Percentiles rank a stretch among this genome's conserved stretches.
Evolutionary conservation across 192 early-diverging fungal species (phyloP).

Genomic region (Entophlyctis helioformis): DNA sequence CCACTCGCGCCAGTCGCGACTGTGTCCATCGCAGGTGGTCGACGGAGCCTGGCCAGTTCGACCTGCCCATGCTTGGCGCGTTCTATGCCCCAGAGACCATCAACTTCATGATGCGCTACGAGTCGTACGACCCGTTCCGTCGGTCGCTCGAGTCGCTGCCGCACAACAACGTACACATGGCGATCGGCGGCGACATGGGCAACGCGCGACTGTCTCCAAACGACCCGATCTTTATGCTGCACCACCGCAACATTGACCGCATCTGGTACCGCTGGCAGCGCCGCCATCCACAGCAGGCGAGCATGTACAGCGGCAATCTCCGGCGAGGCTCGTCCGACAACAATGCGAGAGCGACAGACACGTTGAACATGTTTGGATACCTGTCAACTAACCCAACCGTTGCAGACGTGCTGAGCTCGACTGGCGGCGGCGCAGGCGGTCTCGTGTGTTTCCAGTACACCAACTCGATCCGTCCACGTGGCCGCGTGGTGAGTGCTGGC

Average conservation of each 20-base stretch:
- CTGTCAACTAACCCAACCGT: slow-evolving; percentile 10
- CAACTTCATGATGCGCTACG: slow-evolving; percentile 1
- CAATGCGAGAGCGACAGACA: slow-evolving; percentile 3
- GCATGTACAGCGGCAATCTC: slow-evolving; percentile 5
- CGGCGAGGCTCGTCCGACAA: not conserved
- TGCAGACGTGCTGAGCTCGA: slow-evolving; percentile 1
- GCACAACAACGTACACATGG: slow-evolving; percentile 22
- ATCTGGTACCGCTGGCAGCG: slow-evolving; percentile 22
- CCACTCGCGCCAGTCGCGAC: too few species aligned
- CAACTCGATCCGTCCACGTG: slow-evolving; percentile 6
- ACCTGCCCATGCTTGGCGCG: too few species aligned
- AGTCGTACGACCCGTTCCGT: slow-evolving; percentile 9
- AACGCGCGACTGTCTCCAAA: slow-evolving; percentile 8
- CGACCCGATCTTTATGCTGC: slow-evolving; percentile 30
- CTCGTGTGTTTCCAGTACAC: slow-evolving; percentile 8
- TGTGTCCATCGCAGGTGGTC: too few species aligned
- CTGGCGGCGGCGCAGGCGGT: slow-evolving; percentile 4
- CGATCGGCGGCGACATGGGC: too few species aligned
- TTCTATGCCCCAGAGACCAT: too few species aligned
- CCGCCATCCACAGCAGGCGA: slow-evolving; percentile 9
- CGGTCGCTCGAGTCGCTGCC: slow-evolving; percentile 12
- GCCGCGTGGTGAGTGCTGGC: too few species aligned
- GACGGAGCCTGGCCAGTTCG: too few species aligned
- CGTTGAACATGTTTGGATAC: slow-evolving; percentile 5
- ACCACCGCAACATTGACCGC: slow-evolving; percentile 31